Evolutionary conservation across 2,329 filamentous ascomycete species (phyloP), one percentile per base, ranked within the genome.

Genomic region (Botrytis hyacinthi): DNA sequence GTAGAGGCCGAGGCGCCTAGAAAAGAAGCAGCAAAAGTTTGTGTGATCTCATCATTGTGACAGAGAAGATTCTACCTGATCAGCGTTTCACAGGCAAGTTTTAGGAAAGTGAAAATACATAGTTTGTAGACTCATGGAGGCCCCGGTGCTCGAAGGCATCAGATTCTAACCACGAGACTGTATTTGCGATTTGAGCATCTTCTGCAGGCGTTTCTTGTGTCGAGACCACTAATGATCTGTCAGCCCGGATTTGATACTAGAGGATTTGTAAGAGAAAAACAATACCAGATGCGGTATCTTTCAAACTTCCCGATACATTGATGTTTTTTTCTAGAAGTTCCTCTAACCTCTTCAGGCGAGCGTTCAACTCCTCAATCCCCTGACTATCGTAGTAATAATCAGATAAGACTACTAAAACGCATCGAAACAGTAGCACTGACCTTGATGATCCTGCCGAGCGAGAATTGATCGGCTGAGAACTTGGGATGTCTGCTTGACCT

Each of bases 261-360:
- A 9, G 26, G 22, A 26, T 14, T 44, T 51, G 18, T 20, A 35
- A 32, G 20, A 37, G 32, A 10, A 16, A 42, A 10, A 2, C 12
- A 48, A 14, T 73, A 73, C 46, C n/a, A 35, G 48, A 22, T 29
- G 29, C 16, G n/a, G 40, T 40, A 51, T 60, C 29, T 29, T 20
- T 35, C n/a, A 40, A 44, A 57, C 54, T 29, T 32, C 26, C 32
- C 6, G 29, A 40, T 26, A 22, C 16, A 29, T 29, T 72, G 29
- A 20, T 12, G 9, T 60, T 68, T 8, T 37, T 51, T 7, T 70
- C 69, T 57, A 77, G 70, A 32, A 78, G 37, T 22, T 76, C 74
- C 59, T 78, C 77, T 5, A 78, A 32, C 22, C 67, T 76, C 57
- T 67, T 71, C 10, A 77, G 37, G 26, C 77, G 70, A 14, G 67